phyloP scores from a whole-genome alignment of 495 filamentous ascomycete species.

The Xeromyces bisporus region DNA sequence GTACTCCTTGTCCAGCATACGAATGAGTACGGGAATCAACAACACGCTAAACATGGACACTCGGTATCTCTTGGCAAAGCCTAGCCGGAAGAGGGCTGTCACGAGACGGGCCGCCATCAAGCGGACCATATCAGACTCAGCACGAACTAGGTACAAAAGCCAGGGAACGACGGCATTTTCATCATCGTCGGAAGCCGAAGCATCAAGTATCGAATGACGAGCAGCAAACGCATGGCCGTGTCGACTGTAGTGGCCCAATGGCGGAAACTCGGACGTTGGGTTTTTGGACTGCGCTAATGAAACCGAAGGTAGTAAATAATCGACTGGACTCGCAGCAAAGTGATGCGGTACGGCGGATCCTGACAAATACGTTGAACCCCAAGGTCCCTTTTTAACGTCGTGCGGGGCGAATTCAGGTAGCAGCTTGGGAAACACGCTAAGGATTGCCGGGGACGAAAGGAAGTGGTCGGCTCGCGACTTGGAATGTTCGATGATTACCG shows the following conservation, averaged over 20 bases:
- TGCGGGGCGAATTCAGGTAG: constrained; percentile 23
- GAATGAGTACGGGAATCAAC: constrained; percentile 54
- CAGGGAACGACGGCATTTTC: constrained; percentile 72
- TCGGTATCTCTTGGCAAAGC: constrained; percentile 44
- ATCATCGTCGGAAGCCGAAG: constrained; percentile 36
- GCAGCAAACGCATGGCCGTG: constrained; percentile 27
- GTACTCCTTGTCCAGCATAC: constrained; percentile 46
- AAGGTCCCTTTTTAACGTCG: constrained; percentile 30
- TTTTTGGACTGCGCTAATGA: constrained; percentile 17
- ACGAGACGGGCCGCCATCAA: constrained; percentile 69
- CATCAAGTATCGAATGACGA: constrained; percentile 19
- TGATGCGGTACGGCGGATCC: constrained; percentile 28
- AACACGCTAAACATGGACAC: constrained; percentile 46
- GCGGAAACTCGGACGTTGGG: constrained; percentile 36
- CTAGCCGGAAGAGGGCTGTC: constrained; percentile 54
- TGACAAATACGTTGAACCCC: constrained; percentile 29
- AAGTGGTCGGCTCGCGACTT: constrained; percentile 61
- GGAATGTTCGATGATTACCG: constrained; percentile 63
- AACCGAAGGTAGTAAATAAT: constrained; percentile 41
- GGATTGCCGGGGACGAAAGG: constrained; percentile 57
- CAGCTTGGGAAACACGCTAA: constrained; percentile 48
- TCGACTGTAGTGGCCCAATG: constrained; percentile 30
- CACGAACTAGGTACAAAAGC: constrained; percentile 56
- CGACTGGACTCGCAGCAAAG: constrained; percentile 33
- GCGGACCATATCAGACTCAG: constrained; percentile 42